Evolutionary conservation across 2,329 filamentous ascomycete genomes (phyloP).

Genomic region (Ramularia endophylla): DNA sequence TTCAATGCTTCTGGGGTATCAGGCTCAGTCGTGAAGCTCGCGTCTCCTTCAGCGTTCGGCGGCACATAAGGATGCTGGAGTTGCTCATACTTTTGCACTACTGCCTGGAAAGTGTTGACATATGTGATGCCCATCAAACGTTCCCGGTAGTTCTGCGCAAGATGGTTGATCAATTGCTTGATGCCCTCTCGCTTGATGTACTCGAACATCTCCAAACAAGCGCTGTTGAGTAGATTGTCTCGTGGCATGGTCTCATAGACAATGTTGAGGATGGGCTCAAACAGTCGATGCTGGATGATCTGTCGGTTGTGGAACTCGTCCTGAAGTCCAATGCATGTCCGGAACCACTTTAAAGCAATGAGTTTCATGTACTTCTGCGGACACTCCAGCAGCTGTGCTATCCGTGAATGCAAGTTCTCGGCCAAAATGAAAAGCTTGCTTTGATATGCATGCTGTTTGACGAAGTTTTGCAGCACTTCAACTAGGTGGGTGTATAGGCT

Average conservation of each 20-base stretch:
- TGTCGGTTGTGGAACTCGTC: conserved; percentile 90
- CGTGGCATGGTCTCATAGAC: conserved; percentile 79
- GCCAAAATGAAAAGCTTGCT: conserved; percentile 83
- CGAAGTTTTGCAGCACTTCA: conserved; percentile 89
- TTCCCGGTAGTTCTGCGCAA: conserved; percentile 79
- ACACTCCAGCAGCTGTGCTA: conserved; percentile 74
- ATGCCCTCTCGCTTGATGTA: conserved; percentile 73
- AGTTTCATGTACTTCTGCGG: conserved; percentile 90
- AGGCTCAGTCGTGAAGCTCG: conserved; percentile 62
- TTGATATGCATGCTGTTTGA: conserved; percentile 78
- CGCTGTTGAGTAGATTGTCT: conserved; percentile 90
- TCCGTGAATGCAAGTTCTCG: conserved; percentile 69
- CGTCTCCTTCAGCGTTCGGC: conserved; percentile 54
- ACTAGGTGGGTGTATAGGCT: conserved; percentile 88
- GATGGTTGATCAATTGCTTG: conserved; percentile 73
- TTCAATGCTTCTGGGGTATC: conserved; percentile 41
- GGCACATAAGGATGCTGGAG: conserved; percentile 47
- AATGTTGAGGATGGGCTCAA: conserved; percentile 79
- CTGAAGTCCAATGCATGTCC: conserved; percentile 74
- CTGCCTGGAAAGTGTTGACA: conserved; percentile 73
- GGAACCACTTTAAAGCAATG: conserved; percentile 88
- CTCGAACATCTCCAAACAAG: conserved; percentile 89
- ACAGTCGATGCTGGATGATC: conserved; percentile 71
- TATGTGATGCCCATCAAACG: conserved; percentile 70
- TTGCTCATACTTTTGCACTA: conserved; percentile 74